A percentile compares a stretch with the other conserved stretches of the same genome.
Conservation (phyloP, 2,329 filamentous ascomycete genomes). For the Calonectria leucothoes region DNA sequence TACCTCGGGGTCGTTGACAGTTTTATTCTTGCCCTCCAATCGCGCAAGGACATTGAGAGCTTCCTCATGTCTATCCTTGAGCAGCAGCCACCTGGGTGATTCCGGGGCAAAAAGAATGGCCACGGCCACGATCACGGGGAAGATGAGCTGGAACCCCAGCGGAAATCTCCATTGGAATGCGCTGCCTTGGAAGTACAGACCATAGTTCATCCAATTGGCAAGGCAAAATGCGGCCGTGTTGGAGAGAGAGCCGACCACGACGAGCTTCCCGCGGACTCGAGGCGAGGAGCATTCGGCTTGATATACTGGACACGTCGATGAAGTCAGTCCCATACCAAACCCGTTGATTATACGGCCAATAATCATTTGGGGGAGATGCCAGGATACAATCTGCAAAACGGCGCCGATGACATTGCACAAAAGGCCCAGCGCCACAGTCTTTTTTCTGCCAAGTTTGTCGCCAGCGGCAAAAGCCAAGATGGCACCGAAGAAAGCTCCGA, state of each 20-base stretch:
- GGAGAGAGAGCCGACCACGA: constrained; percentile 55
- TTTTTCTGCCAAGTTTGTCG: constrained; percentile 48
- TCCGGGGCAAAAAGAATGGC: constrained; percentile 49
- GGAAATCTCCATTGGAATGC: constrained; percentile 43
- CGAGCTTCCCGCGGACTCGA: constrained; percentile 55
- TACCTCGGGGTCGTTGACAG: constrained; percentile 39
- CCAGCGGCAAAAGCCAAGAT: constrained; percentile 45
- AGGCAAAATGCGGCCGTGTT: constrained; percentile 57
- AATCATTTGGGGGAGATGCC: constrained; percentile 53
- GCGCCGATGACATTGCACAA: constrained; percentile 48
- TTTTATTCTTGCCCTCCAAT: constrained; percentile 67
- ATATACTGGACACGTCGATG: constrained; percentile 49
- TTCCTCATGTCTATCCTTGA: constrained; percentile 66
- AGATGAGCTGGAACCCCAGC: constrained; percentile 50
- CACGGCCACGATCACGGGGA: constrained; percentile 44
- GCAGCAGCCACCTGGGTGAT: constrained; percentile 63
- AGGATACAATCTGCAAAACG: constrained; percentile 48
- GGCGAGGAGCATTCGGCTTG: constrained; percentile 47
- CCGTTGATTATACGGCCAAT: constrained; percentile 55
- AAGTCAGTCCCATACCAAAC: constrained; percentile 51
- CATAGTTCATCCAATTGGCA: constrained; percentile 61
- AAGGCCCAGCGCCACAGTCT: constrained; percentile 46
- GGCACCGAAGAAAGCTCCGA: constrained; percentile 48
- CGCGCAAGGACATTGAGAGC: constrained; percentile 67
- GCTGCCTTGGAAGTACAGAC: constrained; percentile 48